Base-by-base conservation (phyloP, 352 stramenopile genomes). In the Phytophthora niederhauseri region DNA sequence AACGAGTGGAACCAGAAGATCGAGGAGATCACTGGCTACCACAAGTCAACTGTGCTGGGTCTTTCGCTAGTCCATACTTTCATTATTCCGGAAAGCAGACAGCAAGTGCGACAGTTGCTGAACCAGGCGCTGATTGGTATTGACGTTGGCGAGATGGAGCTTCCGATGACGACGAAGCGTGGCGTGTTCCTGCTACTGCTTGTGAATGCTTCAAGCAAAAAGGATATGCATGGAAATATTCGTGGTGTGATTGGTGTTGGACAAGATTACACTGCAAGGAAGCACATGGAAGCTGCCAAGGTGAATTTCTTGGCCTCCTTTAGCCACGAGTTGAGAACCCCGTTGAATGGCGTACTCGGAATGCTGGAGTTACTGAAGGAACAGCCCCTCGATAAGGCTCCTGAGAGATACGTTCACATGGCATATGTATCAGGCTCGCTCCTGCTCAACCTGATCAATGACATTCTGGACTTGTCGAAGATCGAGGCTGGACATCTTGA, bases 401-500 rank as follows among this genome's bases (percentile, higher is more conserved):
- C 84, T 0, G 76, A 93, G 57, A 71, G 88, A 38, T 94, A 94
- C 58, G 89, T 94, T 4, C 85, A 96, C 66, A 96, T 94, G 81
- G 87, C 87, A 8, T 94, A 94, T 63, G 87, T 94, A 9, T 94
- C 86, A 0, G 89, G 89, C 1, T 94, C 85, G 17, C 72, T 96
- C n/a, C 62, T 98, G 12, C 79, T 98, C 52, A 95, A 94, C 50
- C 63, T 98, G 34, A 97, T 98, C 66, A 97, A 97, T 56, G 92
- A 98, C 61, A 92, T 98, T 36, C 54, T 98, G 15, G 92, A 98
- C 60, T 84, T 97, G 68, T 97, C 87, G 20, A 98, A 98, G 72
- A 94, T 98, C 30, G 94, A 98, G 74, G 91, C 91, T 59, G 94
- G 94, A 0, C 89, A 98, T 51, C 72, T 98, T 30, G 90, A 97